Conservation (phyloP, 257 asterid species). For the Cordia subcordata region DNA sequence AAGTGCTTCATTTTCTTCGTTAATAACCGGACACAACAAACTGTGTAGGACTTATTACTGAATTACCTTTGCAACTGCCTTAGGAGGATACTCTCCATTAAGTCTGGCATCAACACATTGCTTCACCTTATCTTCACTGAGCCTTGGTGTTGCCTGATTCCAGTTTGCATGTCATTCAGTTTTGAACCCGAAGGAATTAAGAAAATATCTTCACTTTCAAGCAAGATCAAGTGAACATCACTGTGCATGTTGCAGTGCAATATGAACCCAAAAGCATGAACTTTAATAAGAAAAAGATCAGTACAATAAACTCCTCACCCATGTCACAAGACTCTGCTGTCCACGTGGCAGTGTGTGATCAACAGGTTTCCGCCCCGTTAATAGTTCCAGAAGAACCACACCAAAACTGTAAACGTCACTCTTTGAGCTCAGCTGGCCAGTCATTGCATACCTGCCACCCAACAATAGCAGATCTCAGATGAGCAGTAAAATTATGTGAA, state of each 20-base stretch:
- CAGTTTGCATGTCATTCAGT: slow-evolving; percentile 11
- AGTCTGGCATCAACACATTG: slow-evolving; percentile 68
- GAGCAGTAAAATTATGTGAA: background rate
- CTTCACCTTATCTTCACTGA: slow-evolving; percentile 67
- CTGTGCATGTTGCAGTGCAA: background rate
- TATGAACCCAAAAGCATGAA: background rate
- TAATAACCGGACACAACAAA: background rate
- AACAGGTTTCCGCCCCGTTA: slow-evolving; percentile 78
- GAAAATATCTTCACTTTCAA: background rate
- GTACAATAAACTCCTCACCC: slow-evolving; percentile 41
- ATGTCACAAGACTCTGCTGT: slow-evolving; percentile 78
- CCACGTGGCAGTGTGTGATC: slow-evolving; percentile 76
- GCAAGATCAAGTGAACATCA: too few relatives aligned
- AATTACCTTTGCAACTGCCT: slow-evolving; percentile 76
- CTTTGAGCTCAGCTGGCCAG: slow-evolving; percentile 73
- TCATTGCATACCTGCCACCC: slow-evolving; percentile 68
- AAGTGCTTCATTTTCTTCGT: background rate
- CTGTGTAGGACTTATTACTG: background rate
- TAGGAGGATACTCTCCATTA: slow-evolving; percentile 56
- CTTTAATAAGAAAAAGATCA: background rate
- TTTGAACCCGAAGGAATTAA: background rate
- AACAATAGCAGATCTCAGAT: slow-evolving; percentile 11
- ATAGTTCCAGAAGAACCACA: slow-evolving; percentile 73
- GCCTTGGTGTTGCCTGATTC: slow-evolving; percentile 72
- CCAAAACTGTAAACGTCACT: slow-evolving; percentile 80